Conservation (phyloP, 2,329 filamentous ascomycete genomes). For the Verticillium zaregamsianum region DNA sequence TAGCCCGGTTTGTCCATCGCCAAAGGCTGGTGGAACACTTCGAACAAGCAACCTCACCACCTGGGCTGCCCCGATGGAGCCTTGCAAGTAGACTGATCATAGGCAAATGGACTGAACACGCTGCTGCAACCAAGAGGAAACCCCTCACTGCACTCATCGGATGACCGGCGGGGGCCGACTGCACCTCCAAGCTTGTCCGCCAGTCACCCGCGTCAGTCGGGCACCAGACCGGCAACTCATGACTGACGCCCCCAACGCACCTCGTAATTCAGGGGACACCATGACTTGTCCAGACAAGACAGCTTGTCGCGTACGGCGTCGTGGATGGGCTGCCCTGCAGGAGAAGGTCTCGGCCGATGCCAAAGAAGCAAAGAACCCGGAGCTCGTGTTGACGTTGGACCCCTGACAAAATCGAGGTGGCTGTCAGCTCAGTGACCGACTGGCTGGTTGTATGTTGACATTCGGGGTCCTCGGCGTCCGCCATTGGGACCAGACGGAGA, state of each 20-base stretch:
- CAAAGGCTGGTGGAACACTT: no score
- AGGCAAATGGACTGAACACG: background rate
- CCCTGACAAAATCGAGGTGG: background rate
- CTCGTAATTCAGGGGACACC: background rate
- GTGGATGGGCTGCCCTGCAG: background rate
- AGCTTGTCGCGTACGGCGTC: background rate
- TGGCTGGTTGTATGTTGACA: background rate
- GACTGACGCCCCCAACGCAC: background rate
- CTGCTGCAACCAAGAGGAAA: background rate
- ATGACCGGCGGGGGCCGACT: background rate
- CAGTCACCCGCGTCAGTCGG: background rate
- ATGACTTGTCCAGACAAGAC: background rate
- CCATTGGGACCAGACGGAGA: no score
- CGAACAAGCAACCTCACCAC: no score
- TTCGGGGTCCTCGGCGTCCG: background rate
- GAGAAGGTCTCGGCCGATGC: background rate
- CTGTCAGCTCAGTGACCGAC: background rate
- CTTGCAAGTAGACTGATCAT: no score
- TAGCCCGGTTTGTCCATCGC: no score
- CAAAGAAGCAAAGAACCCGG: background rate
- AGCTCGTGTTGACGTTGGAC: background rate
- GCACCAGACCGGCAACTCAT: background rate
- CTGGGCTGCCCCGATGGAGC: no score
- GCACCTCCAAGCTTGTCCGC: background rate
- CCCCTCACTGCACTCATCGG: background rate